Conservation (phyloP, 306 rosid genomes). For the Prunus dulcis region DNA sequence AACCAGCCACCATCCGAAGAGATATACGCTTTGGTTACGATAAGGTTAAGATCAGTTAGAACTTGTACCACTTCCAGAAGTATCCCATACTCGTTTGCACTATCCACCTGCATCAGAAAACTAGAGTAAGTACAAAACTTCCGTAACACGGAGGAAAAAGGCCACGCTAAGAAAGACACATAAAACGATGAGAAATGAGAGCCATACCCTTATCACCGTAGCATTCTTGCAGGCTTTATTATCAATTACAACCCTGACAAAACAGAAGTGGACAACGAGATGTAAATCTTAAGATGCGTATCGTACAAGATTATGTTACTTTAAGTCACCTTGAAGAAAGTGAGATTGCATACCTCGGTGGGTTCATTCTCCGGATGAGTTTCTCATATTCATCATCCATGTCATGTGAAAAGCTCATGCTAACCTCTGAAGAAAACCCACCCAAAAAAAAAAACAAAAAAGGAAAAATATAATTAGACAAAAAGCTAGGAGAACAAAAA, state of each 20-base stretch:
- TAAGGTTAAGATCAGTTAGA: conserved; percentile 84
- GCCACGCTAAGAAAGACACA: conserved; percentile 7
- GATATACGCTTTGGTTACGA: conserved; percentile 81
- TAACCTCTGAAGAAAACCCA: conserved; percentile 42
- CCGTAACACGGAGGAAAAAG: conserved; percentile 3
- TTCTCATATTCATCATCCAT: conserved; percentile 89
- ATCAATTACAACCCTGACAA: conserved; percentile 90
- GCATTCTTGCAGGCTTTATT: conserved; percentile 80
- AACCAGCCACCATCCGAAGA: conserved; percentile 98
- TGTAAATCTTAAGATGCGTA: conserved; percentile 20
- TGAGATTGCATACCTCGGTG: conserved; percentile 52
- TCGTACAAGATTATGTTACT: not conserved
- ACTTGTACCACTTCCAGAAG: conserved; percentile 92
- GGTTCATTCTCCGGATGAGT: conserved; percentile 85
- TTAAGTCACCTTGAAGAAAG: conserved; percentile 19
- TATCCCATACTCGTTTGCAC: conserved; percentile 82
- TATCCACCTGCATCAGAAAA: conserved; percentile 58
- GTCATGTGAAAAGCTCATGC: conserved; percentile 75
- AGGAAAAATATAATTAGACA: not conserved
- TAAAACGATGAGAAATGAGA: not conserved
- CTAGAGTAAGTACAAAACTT: conserved; percentile 10
- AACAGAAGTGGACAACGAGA: conserved; percentile 20
- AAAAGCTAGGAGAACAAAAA: conserved; percentile 47
- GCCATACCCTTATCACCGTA: conserved; percentile 74
- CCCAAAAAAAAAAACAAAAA: not conserved